Percentiles rank a stretch among this genome's conserved stretches.
Conservation (phyloP, 352 stramenopile genomes). For the Phytopythium aichiense region DNA sequence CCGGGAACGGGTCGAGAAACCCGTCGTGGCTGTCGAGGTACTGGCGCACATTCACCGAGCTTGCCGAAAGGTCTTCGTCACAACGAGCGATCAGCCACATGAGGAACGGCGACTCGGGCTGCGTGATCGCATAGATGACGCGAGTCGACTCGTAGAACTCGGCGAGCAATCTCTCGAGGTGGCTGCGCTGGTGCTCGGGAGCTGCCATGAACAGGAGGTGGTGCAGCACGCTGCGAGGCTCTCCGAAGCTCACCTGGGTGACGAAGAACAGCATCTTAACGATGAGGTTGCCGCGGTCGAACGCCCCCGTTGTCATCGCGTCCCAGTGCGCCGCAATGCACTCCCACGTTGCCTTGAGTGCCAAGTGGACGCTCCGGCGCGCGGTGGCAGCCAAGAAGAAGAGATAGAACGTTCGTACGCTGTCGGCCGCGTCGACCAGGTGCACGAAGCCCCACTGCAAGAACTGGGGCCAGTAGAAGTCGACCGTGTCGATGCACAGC, state of each 20-base stretch:
- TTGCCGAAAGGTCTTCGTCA: constrained; percentile 40
- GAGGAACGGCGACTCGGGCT: constrained; percentile 47
- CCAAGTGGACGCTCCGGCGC: constrained; percentile 51
- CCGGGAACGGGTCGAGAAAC: constrained; percentile 51
- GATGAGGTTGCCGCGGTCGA: constrained; percentile 41
- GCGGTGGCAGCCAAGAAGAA: constrained; percentile 50
- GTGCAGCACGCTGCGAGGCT: constrained; percentile 35
- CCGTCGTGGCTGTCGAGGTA: constrained; percentile 31
- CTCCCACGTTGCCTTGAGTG: constrained; percentile 59
- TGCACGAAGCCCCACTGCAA: constrained; percentile 62
- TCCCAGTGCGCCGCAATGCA: constrained; percentile 63
- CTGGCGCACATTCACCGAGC: constrained; percentile 22
- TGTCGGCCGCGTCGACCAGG: constrained; percentile 35
- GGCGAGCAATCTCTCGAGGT: constrained; percentile 31
- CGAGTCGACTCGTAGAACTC: constrained; percentile 40
- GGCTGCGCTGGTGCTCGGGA: constrained; percentile 35
- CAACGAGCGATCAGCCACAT: constrained; percentile 48
- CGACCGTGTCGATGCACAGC: constrained; percentile 45
- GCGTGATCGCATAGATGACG: constrained; percentile 24
- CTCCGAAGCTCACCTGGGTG: constrained; percentile 55
- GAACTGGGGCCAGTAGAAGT: constrained; percentile 71
- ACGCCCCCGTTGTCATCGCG: constrained; percentile 37
- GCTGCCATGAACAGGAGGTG: constrained; percentile 40
- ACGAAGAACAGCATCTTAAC: constrained; percentile 62
- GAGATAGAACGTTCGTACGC: constrained; percentile 57